Percentiles rank a stretch among this genome's conserved stretches.
Evolutionary conservation across 129 eudicot species (phyloP).

Genomic region (Lonicera japonica): DNA sequence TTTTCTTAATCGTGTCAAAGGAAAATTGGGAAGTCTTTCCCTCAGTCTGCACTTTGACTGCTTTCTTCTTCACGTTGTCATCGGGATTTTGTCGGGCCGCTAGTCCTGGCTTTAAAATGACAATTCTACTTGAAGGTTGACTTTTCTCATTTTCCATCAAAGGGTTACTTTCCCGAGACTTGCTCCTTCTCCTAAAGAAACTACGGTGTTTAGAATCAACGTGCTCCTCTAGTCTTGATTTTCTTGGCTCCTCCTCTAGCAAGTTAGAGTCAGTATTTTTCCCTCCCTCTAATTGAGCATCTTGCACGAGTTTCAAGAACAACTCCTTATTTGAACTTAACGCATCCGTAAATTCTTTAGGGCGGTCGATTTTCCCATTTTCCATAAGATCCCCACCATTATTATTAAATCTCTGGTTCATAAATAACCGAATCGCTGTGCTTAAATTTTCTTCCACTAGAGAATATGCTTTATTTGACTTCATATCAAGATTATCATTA

Average conservation of each 20-base stretch:
- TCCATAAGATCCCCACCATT: constrained; percentile 18
- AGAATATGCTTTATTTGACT: constrained; percentile 28
- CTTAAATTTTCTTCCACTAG: constrained; percentile 49
- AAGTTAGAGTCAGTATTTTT: constrained; percentile 37
- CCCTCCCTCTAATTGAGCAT: too few relatives aligned
- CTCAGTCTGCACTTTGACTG: constrained; percentile 15
- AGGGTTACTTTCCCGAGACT: constrained; percentile 55
- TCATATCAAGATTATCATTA: constrained; percentile 16
- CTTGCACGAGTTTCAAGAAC: constrained; percentile 63
- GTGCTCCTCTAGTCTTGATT: constrained; percentile 28
- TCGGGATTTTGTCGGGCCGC: constrained; percentile 15
- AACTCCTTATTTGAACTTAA: constrained; percentile 60
- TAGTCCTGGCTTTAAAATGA: constrained; percentile 76
- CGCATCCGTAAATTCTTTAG: constrained; percentile 60
- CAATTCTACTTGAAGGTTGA: constrained; percentile 48
- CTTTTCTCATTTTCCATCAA: constrained; percentile 22
- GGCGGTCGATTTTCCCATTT: constrained; percentile 31
- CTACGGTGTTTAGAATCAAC: constrained; percentile 42
- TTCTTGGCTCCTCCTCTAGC: constrained; percentile 22
- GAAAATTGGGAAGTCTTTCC: constrained; percentile 18
- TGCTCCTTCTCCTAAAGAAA: constrained; percentile 75
- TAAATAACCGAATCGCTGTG: constrained; percentile 56
- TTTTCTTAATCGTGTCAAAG: constrained; percentile 31
- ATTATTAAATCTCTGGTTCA: constrained; percentile 34
- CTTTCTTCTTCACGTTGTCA: constrained; percentile 17